Conservation (phyloP, 371 early-diverging fungal genomes). For the Coemansia sp. region DNA sequence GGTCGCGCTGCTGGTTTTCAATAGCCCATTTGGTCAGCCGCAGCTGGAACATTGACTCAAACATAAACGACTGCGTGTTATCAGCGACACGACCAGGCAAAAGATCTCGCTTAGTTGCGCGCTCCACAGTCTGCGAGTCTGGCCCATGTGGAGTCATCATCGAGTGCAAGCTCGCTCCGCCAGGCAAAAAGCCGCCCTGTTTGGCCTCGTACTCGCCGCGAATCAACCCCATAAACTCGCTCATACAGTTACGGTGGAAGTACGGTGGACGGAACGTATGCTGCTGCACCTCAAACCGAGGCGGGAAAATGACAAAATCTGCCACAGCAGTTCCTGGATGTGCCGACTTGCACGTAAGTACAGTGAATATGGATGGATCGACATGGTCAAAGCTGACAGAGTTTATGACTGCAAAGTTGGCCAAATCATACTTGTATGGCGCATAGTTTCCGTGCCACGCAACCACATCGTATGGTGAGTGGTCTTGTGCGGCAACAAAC, state of each 20-base stretch:
- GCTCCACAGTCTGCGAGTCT: conserved; percentile 78
- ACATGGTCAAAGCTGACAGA: conserved; percentile 90
- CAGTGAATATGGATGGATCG: conserved; percentile 95
- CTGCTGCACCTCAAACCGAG: conserved; percentile 92
- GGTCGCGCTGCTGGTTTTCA: conserved; percentile 68
- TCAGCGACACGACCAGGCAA: conserved; percentile 79
- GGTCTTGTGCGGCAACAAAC: conserved; percentile 71
- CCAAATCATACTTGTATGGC: conserved; percentile 92
- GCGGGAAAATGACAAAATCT: conserved; percentile 97
- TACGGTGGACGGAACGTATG: conserved; percentile 94
- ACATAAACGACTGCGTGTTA: conserved; percentile 92
- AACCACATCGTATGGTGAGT: conserved; percentile 93
- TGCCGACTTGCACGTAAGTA: conserved; percentile 85
- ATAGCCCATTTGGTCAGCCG: conserved; percentile 84
- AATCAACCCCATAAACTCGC: conserved; percentile 97
- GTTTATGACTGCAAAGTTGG: conserved; percentile 80
- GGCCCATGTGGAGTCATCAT: conserved; percentile 95
- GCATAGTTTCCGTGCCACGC: conserved; percentile 98
- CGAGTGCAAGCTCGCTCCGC: conserved; percentile 86
- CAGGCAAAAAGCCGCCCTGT: conserved; percentile 84
- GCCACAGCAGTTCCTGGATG: conserved; percentile 87
- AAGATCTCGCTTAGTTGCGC: conserved; percentile 70
- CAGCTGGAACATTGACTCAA: conserved; percentile 83
- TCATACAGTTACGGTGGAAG: conserved; percentile 93
- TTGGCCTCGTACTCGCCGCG: conserved; percentile 92